These are phyloP conservation scores for Boletus rubropictus DNA, from an alignment of 768 basidiomycete genomes.

Conservation along the genomic window DNA sequence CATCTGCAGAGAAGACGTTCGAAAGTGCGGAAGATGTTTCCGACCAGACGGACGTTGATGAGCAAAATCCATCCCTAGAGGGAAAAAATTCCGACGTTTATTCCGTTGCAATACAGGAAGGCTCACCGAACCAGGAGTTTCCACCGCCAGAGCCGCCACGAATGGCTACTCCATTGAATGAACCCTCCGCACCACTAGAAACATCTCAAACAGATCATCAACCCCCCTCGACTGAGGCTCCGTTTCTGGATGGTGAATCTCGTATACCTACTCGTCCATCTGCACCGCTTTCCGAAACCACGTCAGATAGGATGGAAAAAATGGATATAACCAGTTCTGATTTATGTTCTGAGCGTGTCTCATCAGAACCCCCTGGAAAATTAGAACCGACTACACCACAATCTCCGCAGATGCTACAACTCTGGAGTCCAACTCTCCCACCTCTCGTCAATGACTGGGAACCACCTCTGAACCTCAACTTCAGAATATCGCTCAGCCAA, in stretches of 20 bases:
- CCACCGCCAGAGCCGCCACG: neutral
- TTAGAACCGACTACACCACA: neutral
- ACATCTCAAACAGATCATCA: neutral
- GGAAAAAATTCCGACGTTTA: neutral
- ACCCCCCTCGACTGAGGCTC: neutral
- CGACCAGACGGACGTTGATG: slow-evolving; percentile 6
- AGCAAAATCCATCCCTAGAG: neutral
- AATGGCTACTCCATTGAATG: neutral
- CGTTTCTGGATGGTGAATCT: neutral
- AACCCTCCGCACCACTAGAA: neutral
- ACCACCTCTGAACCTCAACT: slow-evolving; percentile 16
- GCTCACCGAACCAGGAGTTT: neutral
- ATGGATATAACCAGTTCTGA: slow-evolving; percentile 1
- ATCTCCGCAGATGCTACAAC: neutral
- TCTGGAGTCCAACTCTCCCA: slow-evolving; percentile 9
- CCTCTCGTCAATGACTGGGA: slow-evolving; percentile 8
- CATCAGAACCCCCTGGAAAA: neutral
- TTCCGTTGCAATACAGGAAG: neutral
- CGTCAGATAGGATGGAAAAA: neutral
- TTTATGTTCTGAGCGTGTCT: neutral
- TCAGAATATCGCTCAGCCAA: slow-evolving; percentile 1
- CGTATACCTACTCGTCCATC: neutral
- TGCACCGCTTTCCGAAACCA: neutral
- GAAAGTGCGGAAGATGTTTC: neutral
- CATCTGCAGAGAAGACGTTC: neutral